A percentile compares a stretch with the other conserved stretches of the same genome.
phyloP scores from a whole-genome alignment of 2,329 filamentous ascomycete genomes.

The Fusarium devonianum region DNA sequence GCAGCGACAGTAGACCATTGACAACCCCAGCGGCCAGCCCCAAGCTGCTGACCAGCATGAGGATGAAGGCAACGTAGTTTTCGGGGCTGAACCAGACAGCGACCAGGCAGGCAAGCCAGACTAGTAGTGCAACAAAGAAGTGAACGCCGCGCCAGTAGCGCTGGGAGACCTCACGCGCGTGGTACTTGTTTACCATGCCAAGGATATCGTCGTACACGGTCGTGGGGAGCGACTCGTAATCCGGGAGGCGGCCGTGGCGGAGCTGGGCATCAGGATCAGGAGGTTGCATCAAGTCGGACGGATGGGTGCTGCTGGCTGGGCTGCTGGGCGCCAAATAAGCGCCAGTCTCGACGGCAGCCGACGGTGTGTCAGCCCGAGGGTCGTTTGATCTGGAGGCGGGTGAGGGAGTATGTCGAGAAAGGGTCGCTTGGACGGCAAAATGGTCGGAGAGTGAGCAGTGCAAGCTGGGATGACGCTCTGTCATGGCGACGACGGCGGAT shows the following conservation, averaged over 20 bases:
- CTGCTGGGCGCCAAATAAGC: conserved; percentile 37
- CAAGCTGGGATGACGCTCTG: conserved; percentile 78
- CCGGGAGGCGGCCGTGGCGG: conserved; percentile 32
- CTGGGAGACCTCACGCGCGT: conserved; percentile 73
- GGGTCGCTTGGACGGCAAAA: conserved; percentile 86
- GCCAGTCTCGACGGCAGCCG: conserved; percentile 38
- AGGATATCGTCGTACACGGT: conserved; percentile 64
- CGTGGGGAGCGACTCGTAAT: conserved; percentile 27
- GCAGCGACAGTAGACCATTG: conserved; percentile 83
- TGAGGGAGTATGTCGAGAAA: conserved; percentile 58
- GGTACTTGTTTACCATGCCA: conserved; percentile 72
- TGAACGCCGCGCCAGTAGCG: conserved; percentile 75
- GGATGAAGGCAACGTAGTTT: conserved; percentile 79
- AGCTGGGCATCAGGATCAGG: conserved; percentile 46
- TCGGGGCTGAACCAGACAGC: conserved; percentile 85
- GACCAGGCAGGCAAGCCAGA: conserved; percentile 77
- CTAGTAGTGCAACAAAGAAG: conserved; percentile 71
- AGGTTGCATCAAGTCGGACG: conserved; percentile 29
- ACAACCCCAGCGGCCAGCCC: conserved; percentile 78
- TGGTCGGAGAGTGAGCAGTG: conserved; percentile 92
- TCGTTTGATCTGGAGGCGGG: conserved; percentile 22
- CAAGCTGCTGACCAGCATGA: conserved; percentile 82
- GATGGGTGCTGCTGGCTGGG: conserved; percentile 36
- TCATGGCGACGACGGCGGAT: conserved; percentile 78
- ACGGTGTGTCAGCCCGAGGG: conserved; percentile 28